Evolutionary conservation across 306 rosid species (phyloP), one percentile per base, ranked within the genome.

Genomic region (Lotus japonicus): DNA sequence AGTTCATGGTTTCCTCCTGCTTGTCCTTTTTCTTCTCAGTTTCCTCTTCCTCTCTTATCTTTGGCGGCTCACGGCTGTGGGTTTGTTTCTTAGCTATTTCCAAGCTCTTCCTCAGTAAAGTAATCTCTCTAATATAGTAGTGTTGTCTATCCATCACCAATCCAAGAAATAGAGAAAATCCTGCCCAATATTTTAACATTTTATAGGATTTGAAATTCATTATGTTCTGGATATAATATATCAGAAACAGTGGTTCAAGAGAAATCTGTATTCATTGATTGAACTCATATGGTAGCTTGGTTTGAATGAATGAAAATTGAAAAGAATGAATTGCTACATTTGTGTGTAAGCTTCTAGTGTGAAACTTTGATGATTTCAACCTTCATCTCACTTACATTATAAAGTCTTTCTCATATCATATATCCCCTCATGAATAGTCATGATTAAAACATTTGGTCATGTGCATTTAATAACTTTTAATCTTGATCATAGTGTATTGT

Each of bases 141-240:
- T 87, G 91, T 21, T 75, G 81, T 59, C 94, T 83, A 63, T 87
- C 94, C 49, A 87, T 80, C 43, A 87, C 17, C 76, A 89, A 54
- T n/a, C 81, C 94, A 58, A 89, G 84, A 74, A 89, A 85, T 50
- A 89, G 55, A 66, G 85, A 80, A 70, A 85, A 70, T 23, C 94
- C 91, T 89, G 89, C 11, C 11, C 17, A 62, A 18, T n/a, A 36
- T 11, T 11, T 38, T 19, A 5, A 12, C 71, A 62, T 33, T 53
- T 41, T 9, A 19, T 58, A 13, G 15, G 23, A 58, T 58, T 64
- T 65, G 35, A 72, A 51, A 44, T 17, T 18, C 46, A 26, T 11
- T 52, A 33, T 11, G 21, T 39, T 72, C n/a, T 33, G 38, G 26
- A n/a, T 23, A 64, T 70, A 44, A 51, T 41, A 45, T 21, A 36